Evolutionary conservation across 768 basidiomycete species (phyloP), one percentile per base, ranked within the genome.

Genomic region (Pleurotus citrinopileatus): DNA sequence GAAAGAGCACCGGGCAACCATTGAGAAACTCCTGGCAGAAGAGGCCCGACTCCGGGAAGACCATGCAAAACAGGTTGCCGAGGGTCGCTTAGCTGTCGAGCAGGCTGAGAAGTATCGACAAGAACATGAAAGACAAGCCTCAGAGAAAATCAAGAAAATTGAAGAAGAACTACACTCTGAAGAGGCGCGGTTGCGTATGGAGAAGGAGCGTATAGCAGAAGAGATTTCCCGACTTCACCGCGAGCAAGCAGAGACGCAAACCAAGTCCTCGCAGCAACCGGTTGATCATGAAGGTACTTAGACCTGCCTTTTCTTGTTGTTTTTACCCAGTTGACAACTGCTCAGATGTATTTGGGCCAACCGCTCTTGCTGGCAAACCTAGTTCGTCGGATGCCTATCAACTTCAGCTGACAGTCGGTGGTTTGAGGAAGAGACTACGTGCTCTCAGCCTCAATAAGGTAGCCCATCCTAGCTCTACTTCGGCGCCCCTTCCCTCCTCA

Each of bases 381-480:
- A 51, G 48, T 8, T 15, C 48, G 12, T 7, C 20, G 13, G 48
- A 51, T 9, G n/a, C 12, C 32, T n/a, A 25, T 7, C n/a, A 15
- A 2, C 48, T 51, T 37, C 76, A 82, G 60, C 64, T 69, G 22
- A 75, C 69, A 26, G 77, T 91, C 38, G 64, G 80, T 44, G 66
- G 68, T 1, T 69, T 89, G 23, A 77, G 87, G 52, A 86, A 78
- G 60, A 76, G 80, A 10, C 69, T 92, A 27, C 79, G 78, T 40
- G 78, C 82, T 7, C 73, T 91, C 56, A 77, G 74, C 52, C 80
- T 91, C 57, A 80, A 81, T 43, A 77, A 81, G 37, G 64, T 73
- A 36, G 75, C 78, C 15, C 75, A 75, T 20, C 80, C 85, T 4
- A 69, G 76, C 7, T 67, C 67, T 50, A 46, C 71, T 7, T 70